These are phyloP conservation scores for Botrytis squamosa DNA, from an alignment of 2,329 filamentous ascomycete species.

Conservation along the genomic window DNA sequence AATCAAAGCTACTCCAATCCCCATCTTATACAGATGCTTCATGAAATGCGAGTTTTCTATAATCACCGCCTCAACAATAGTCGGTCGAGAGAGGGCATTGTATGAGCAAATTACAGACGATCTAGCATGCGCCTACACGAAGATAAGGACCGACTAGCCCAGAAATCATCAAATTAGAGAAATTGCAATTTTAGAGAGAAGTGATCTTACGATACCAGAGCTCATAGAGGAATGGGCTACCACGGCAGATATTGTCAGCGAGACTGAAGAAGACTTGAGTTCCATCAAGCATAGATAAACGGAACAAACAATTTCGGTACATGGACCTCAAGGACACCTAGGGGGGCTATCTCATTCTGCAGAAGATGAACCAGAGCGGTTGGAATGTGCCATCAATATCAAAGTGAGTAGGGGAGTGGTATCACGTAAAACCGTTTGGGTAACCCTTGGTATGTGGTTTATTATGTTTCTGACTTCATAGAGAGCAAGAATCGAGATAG, in stretches of 20 bases:
- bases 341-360: background rate
- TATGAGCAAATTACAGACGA: too few relatives aligned
- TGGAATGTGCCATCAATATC: background rate
- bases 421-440: background rate
- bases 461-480: background rate
- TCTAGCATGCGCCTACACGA: too few relatives aligned
- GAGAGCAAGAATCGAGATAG: background rate
- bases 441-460: background rate
- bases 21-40: too few relatives aligned
- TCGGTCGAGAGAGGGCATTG: too few relatives aligned
- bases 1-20: too few relatives aligned
- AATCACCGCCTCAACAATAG: too few relatives aligned
- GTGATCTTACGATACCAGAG: too few relatives aligned
- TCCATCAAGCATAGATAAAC: background rate
- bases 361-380: background rate
- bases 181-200: too few relatives aligned
- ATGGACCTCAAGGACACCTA: background rate
- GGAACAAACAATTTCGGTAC: background rate
- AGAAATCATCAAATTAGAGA: too few relatives aligned
- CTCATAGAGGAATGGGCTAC: background rate
- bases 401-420: fast-evolving
- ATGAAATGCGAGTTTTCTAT: too few relatives aligned
- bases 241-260: background rate
- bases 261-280: background rate
- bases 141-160: too few relatives aligned